These are phyloP conservation scores for Boechera stricta DNA, from an alignment of 345 rosid species.

Conservation along the genomic window DNA sequence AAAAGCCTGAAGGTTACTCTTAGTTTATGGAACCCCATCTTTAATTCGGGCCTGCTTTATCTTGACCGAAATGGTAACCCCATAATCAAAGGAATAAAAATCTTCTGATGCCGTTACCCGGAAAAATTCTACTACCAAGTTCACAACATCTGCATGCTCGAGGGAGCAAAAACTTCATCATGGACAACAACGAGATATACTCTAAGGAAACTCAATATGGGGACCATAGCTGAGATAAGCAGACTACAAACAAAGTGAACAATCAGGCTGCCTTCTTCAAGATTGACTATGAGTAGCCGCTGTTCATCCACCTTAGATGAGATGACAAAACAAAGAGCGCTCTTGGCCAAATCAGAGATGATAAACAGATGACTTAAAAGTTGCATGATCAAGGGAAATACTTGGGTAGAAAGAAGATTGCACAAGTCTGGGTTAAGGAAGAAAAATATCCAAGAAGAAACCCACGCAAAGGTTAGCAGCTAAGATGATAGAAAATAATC, in stretches of 20 bases:
- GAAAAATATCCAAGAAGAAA: slow-evolving; percentile 12
- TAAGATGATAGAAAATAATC: neutral
- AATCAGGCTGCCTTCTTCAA: slow-evolving; percentile 18
- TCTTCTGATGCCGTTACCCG: neutral
- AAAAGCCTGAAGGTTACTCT: slow-evolving; percentile 33
- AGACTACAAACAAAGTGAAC: slow-evolving; percentile 16
- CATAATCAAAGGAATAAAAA: neutral
- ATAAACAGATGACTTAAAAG: neutral
- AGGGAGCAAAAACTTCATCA: slow-evolving; percentile 13
- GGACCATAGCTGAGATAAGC: slow-evolving; percentile 31
- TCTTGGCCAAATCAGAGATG: slow-evolving; percentile 17
- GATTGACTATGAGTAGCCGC: neutral
- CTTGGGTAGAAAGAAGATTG: slow-evolving; percentile 1
- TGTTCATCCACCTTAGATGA: slow-evolving; percentile 25
- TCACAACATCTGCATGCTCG: slow-evolving; percentile 13
- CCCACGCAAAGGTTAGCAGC: slow-evolving; percentile 10
- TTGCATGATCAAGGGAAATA: slow-evolving; percentile 13
- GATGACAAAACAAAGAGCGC: slow-evolving; percentile 15
- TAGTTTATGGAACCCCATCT: slow-evolving; percentile 27
- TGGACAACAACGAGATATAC: slow-evolving; percentile 7
- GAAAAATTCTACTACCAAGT: slow-evolving; percentile 13
- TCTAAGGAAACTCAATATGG: slow-evolving; percentile 18
- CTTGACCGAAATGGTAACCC: slow-evolving; percentile 3
- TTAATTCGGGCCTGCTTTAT: slow-evolving; percentile 40
- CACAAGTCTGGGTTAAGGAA: slow-evolving; percentile 12